A percentile compares a stretch with the other conserved stretches of the same genome.
Evolutionary conservation across 228 moss, liverwort and hornwort genomes (phyloP).

Genomic region (Sphagnum fallax): DNA sequence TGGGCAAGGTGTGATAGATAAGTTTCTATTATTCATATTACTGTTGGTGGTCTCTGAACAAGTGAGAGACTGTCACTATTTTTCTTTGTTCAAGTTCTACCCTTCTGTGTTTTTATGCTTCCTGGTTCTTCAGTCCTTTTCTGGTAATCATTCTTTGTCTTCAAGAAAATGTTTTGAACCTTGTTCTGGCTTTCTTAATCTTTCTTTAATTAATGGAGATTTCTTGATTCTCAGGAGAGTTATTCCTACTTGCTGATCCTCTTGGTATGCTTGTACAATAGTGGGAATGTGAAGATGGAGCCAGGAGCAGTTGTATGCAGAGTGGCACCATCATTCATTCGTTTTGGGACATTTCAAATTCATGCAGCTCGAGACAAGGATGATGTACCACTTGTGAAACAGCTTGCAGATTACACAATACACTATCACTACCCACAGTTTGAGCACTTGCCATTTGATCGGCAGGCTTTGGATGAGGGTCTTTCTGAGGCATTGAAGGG

Average conservation of each 20-base stretch:
- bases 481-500: constrained; percentile 39
- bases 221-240: neutral
- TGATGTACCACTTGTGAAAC: constrained; percentile 67
- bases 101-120: no score
- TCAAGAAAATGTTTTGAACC: no score
- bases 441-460: constrained; percentile 61
- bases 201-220: no score
- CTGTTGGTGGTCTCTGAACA: no score
- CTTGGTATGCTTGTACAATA: constrained; percentile 11
- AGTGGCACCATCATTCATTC: constrained; percentile 84
- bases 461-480: constrained; percentile 48
- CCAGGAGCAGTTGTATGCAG: constrained; percentile 97
- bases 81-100: no score
- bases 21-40: no score
- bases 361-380: constrained; percentile 85
- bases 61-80: no score
- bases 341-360: constrained; percentile 92
- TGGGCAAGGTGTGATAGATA: no score
- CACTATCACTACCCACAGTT: constrained; percentile 75
- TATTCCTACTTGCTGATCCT: neutral
- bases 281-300: constrained; percentile 95
- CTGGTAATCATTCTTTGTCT: no score
- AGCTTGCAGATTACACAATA: constrained; percentile 84
- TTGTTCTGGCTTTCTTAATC: no score
- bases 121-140: no score